A percentile compares a stretch with the other conserved stretches of the same genome.
These are phyloP conservation scores for Plasmopara viticola DNA, from an alignment of 352 stramenopile genomes.

Conservation along the genomic window DNA sequence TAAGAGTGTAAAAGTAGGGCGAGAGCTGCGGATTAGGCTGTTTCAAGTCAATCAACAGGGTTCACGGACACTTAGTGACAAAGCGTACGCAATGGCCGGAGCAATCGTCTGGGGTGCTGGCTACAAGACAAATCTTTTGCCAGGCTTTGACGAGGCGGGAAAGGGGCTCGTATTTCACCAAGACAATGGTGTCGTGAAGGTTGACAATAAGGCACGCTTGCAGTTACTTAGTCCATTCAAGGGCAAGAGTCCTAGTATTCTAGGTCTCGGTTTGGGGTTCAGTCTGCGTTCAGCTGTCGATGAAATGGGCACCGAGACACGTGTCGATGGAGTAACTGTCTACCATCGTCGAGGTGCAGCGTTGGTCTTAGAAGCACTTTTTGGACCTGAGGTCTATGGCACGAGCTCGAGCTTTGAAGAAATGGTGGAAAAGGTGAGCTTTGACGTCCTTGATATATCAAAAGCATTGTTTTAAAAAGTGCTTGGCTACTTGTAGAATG, in stretches of 20 bases:
- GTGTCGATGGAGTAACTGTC: slow-evolving; percentile 79
- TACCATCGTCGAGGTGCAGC: slow-evolving; percentile 73
- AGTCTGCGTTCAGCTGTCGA: slow-evolving; percentile 68
- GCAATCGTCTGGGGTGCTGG: slow-evolving; percentile 81
- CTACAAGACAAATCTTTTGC: slow-evolving; percentile 65
- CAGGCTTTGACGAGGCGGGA: slow-evolving; percentile 39
- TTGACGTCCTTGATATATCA: slow-evolving; percentile 3
- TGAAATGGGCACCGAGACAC: slow-evolving; percentile 69
- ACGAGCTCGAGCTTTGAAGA: slow-evolving; percentile 62
- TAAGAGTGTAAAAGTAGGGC: slow-evolving; percentile 48
- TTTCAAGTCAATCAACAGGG: slow-evolving; percentile 64
- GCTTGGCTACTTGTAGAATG: slow-evolving; percentile 24
- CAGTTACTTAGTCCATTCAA: slow-evolving; percentile 21
- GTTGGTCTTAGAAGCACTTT: slow-evolving; percentile 65
- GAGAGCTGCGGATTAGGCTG: slow-evolving; percentile 60
- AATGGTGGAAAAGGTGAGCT: slow-evolving; percentile 72
- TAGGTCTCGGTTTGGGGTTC: slow-evolving; percentile 75
- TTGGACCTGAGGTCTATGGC: slow-evolving; percentile 57
- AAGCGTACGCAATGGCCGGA: slow-evolving; percentile 55
- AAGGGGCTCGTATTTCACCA: slow-evolving; percentile 37
- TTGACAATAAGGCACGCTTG: slow-evolving; percentile 50
- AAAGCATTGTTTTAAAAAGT: slow-evolving; percentile 10
- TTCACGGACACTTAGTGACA: slow-evolving; percentile 44
- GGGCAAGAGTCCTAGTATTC: slow-evolving; percentile 29
- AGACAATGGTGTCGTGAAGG: slow-evolving; percentile 60